Evolutionary conservation across 371 early-diverging fungal genomes (phyloP), one percentile per base, ranked within the genome.

Genomic region (Lichtheimia ornata): DNA sequence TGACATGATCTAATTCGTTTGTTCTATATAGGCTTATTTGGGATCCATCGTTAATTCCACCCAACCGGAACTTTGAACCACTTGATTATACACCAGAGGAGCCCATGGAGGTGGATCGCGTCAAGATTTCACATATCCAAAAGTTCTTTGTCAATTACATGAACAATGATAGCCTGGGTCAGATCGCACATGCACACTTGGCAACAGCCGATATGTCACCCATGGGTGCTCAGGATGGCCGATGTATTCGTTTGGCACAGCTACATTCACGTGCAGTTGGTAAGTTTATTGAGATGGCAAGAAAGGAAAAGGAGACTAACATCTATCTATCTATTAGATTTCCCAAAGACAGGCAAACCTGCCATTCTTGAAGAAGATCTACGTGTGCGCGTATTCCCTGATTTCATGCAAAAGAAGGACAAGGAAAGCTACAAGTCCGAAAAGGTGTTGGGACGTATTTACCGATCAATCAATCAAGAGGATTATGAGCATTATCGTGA

Each of bases 71-170:
- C 42, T 64, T 70, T 20, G 42, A 69, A 3, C 87, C 94, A 0
- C 88, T 92, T 88, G 79, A 84, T 12, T 92, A 89, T 58, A 70
- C 63, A 1, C 66, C 83, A 0, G 72, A 69, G 15, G 65, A 66
- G 0, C 64, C 82, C 3, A 40, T 61, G 1, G 59, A 59, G 2
- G 74, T 75, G 5, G 72, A 76, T 9, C 60, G 82, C 1, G 87
- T 90, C 1, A 70, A 67, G 1, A 81, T 86, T 0, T 58, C 40
- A 0, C 85, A 91, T 43, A 81, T 91, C 53, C 59, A 79, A 4
- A 80, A 81, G 45, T 93, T 93, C 58, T 92, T 89, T 75, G 85
- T 89, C n/a, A 81, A 87, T 53, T 91, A 88, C 64, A 86, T 93
- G 5, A 73, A 74, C 47, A 81, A 86, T 25, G 84, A 94, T 63